Evolutionary conservation across 192 early-diverging fungal genomes (phyloP).

Genomic region (Jimgerdemannia flammicorona): DNA sequence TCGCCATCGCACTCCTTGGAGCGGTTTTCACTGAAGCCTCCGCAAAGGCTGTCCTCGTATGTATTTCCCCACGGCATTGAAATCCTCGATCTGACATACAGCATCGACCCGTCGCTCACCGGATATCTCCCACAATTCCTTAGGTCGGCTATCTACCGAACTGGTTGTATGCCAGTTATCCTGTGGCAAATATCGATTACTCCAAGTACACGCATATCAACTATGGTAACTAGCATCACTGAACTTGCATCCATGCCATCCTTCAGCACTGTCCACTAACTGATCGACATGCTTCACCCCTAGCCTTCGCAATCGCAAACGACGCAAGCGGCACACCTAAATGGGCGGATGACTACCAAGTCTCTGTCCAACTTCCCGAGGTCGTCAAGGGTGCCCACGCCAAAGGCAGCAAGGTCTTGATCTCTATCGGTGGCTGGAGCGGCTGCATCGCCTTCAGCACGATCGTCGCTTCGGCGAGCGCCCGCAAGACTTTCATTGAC

Average conservation of each 20-base stretch:
- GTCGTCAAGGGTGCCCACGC: conserved; percentile 42
- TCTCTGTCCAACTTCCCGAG: conserved; percentile 30
- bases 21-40: not conserved
- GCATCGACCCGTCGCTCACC: not conserved
- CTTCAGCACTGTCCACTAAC: not conserved
- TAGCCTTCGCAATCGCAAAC: conserved; percentile 47
- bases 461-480: conserved; percentile 42
- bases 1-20: not conserved
- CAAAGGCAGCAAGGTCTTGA: conserved; percentile 45
- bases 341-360: conserved; percentile 22
- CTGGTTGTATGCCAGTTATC: conserved; percentile 36
- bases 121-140: not conserved
- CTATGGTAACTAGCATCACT: conserved; percentile 24
- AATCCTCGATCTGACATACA: not conserved
- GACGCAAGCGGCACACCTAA: conserved; percentile 37
- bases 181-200: conserved; percentile 17
- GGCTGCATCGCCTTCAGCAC: conserved; percentile 62
- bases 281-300: not conserved
- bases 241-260: not conserved
- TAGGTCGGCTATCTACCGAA: conserved; percentile 31
- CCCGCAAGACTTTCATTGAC: conserved; percentile 54
- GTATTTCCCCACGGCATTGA: not conserved
- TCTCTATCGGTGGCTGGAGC: conserved; percentile 75
- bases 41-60: not conserved
- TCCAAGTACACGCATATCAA: conserved; percentile 38